Conservation (phyloP, 2,329 filamentous ascomycete genomes). For the Ophiosphaerella herpotricha region DNA sequence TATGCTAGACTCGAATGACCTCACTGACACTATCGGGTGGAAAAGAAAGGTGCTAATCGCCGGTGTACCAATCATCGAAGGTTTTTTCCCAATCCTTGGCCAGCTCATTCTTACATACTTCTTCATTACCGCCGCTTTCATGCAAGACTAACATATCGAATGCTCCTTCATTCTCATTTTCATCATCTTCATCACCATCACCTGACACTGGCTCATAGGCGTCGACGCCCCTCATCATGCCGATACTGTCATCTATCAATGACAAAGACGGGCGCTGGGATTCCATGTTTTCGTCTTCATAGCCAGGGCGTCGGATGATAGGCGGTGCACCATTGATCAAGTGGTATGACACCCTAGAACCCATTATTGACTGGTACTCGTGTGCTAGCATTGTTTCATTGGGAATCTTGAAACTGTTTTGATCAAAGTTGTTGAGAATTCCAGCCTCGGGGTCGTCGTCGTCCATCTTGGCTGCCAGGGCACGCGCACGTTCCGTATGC, state of each 20-base stretch:
- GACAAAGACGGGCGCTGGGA: slow-evolving; percentile 1
- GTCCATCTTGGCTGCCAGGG: not conserved
- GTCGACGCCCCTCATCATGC: slow-evolving; percentile 8
- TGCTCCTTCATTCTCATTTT: slow-evolving; percentile 1
- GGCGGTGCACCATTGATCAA: slow-evolving; percentile 20
- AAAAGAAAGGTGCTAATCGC: no score
- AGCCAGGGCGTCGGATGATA: slow-evolving; percentile 11
- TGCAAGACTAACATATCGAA: slow-evolving; percentile 26
- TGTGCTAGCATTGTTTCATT: not conserved
- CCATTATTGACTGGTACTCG: not conserved
- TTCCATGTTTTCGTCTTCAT: slow-evolving; percentile 13
- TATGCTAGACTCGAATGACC: not conserved
- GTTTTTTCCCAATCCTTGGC: not conserved
- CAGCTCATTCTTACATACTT: not conserved
- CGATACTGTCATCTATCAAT: slow-evolving; percentile 27
- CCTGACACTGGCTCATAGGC: slow-evolving; percentile 19
- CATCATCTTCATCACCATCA: slow-evolving; percentile 4
- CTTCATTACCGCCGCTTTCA: not conserved
- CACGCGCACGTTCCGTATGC: slow-evolving; percentile 22
- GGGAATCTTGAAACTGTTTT: not conserved
- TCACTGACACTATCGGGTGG: no score
- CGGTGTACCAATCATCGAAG: not conserved
- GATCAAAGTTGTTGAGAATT: slow-evolving; percentile 6
- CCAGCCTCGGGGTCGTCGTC: not conserved
- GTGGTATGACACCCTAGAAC: slow-evolving; percentile 4